A percentile compares a stretch with the other conserved stretches of the same genome.
Conservation (phyloP, 2,329 filamentous ascomycete species). For the Simplicillium aogashimaense region DNA sequence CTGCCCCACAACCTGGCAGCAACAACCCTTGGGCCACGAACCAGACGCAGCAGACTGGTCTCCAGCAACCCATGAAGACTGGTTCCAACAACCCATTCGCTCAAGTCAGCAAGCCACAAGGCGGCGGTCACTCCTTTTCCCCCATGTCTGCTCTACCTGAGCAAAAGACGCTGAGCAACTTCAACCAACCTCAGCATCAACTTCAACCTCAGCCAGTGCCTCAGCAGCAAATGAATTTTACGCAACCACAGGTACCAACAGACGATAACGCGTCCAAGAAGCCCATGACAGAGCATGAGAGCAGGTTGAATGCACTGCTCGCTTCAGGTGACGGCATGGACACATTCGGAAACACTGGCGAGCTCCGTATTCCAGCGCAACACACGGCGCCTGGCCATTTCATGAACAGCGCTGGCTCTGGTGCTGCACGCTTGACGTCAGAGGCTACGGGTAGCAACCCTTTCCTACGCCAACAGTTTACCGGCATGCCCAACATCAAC, state of each 20-base stretch:
- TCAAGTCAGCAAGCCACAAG: conserved; percentile 54
- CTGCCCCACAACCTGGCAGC: conserved; percentile 63
- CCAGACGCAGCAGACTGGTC: conserved; percentile 44
- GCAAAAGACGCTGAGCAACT: conserved; percentile 62
- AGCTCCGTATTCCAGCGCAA: conserved; percentile 88
- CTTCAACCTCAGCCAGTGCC: conserved; percentile 32
- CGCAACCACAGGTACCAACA: conserved; percentile 12
- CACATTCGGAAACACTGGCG: conserved; percentile 95
- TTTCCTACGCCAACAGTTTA: conserved; percentile 77
- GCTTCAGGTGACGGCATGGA: conserved; percentile 86
- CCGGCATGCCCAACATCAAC: conserved; percentile 56
- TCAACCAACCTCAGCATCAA: conserved; percentile 38
- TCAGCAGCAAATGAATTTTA: conserved; percentile 27
- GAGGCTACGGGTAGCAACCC: conserved; percentile 81
- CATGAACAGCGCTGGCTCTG: conserved; percentile 85
- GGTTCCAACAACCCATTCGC: conserved; percentile 98
- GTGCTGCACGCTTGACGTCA: conserved; percentile 57
- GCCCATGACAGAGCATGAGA: conserved; percentile 52
- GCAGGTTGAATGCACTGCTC: conserved; percentile 77
- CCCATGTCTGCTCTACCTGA: conserved; percentile 70
- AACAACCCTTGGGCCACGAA: conserved; percentile 88
- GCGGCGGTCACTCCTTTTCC: conserved; percentile 46
- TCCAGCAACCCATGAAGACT: conserved; percentile 73
- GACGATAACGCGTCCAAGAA: conserved; percentile 31
- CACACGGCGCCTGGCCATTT: conserved; percentile 95